Percentiles rank a stretch among this genome's conserved stretches.
Evolutionary conservation across 1,284 basidiomycete species (phyloP).

Genomic region (Puccinia polysora): DNA sequence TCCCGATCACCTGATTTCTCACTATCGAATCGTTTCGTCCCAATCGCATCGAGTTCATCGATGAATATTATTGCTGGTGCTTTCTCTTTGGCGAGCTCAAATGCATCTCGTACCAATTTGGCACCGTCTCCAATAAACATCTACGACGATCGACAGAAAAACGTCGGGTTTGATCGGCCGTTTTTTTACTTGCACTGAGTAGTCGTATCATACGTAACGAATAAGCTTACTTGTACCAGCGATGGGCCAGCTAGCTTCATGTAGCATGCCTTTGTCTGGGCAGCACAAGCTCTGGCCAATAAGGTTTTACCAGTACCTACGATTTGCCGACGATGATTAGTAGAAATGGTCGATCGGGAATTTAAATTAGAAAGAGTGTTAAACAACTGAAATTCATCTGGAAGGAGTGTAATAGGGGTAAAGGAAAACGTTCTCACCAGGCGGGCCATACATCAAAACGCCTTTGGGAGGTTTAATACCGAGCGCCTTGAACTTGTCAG

Average conservation of each 20-base stretch:
- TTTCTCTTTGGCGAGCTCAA: conserved; percentile 94
- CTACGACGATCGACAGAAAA: conserved; percentile 47
- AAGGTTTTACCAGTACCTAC: conserved; percentile 72
- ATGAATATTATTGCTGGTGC: conserved; percentile 99
- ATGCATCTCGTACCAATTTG: conserved; percentile 93
- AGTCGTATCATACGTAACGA: background rate
- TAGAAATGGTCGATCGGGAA: background rate
- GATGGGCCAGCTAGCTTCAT: conserved; percentile 73
- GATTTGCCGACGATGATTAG: background rate
- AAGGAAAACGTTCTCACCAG: conserved; percentile 57
- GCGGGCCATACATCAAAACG: conserved; percentile 72
- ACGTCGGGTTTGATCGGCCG: background rate
- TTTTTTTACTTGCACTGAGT: background rate
- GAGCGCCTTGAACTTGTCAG: conserved; percentile 72
- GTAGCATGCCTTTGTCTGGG: conserved; percentile 75
- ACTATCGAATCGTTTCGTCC: conserved; percentile 97
- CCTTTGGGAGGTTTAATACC: conserved; percentile 77
- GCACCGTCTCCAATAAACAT: conserved; percentile 89
- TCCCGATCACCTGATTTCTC: conserved; percentile 97
- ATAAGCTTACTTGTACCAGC: conserved; percentile 60
- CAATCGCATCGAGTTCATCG: conserved; percentile 97
- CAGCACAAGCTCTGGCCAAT: conserved; percentile 70
- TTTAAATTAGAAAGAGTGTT: background rate
- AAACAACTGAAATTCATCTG: background rate
- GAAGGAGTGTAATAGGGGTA: background rate